These are phyloP conservation scores for Afroboletus lepidellus DNA, from an alignment of 1,284 basidiomycete species.

Conservation along the genomic window DNA sequence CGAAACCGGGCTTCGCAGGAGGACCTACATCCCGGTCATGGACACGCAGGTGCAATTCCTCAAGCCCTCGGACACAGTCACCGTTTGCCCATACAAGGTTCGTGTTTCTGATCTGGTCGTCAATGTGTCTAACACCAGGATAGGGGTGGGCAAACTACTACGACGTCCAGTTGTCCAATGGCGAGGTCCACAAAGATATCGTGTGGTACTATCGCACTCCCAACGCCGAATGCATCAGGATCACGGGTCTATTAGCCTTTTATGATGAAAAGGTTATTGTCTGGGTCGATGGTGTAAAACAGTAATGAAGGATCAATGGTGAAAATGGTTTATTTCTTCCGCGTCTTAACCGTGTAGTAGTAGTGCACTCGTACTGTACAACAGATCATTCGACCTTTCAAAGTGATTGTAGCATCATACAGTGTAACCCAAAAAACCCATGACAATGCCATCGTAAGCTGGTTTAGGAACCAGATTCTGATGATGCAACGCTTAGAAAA, in stretches of 20 bases:
- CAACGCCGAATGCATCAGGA: constrained; percentile 46
- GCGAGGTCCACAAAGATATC: constrained; percentile 45
- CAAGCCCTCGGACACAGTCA: constrained; percentile 44
- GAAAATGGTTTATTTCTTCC: too few relatives aligned
- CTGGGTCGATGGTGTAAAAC: constrained; percentile 58
- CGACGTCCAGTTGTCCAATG: constrained; percentile 45
- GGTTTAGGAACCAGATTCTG: constrained; percentile 17
- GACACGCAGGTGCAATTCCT: constrained; percentile 55
- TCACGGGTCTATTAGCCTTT: constrained; percentile 55
- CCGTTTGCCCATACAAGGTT: constrained; percentile 66
- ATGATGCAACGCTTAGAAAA: neutral
- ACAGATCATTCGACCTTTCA: neutral
- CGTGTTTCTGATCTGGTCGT: neutral
- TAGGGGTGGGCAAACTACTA: constrained; percentile 65
- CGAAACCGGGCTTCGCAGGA: constrained; percentile 55
- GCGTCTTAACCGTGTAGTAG: too few relatives aligned
- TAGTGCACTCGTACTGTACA: constrained; percentile 8
- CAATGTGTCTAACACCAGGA: neutral
- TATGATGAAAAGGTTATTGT: constrained; percentile 69
- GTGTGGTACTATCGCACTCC: constrained; percentile 65
- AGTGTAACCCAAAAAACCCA: constrained; percentile 5
- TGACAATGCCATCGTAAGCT: constrained; percentile 12
- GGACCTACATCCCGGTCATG: constrained; percentile 61
- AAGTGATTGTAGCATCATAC: neutral
- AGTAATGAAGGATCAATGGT: constrained; percentile 25